Evolutionary conservation across 163 green algal species (phyloP).

Genomic region (Trebouxia gelatinosa): DNA sequence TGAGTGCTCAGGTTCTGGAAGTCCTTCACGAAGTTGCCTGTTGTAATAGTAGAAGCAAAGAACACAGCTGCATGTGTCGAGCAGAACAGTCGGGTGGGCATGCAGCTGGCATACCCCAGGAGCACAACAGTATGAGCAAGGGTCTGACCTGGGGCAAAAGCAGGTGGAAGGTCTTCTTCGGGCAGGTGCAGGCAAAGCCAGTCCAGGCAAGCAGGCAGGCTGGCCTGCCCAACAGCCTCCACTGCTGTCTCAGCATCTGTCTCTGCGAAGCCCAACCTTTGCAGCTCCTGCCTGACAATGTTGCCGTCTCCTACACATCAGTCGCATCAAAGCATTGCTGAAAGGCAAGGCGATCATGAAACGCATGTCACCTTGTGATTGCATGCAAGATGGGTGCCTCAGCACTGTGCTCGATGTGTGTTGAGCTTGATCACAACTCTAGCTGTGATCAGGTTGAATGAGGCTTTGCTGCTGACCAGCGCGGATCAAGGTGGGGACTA

Average conservation of each 20-base stretch:
- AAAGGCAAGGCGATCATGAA: too few species aligned
- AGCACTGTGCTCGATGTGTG: too few species aligned
- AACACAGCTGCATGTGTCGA: neutral
- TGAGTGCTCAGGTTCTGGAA: neutral
- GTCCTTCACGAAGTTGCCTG: neutral
- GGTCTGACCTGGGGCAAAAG: constrained; percentile 49
- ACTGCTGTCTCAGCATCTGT: constrained; percentile 30
- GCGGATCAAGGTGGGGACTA: too few species aligned
- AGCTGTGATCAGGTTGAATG: too few species aligned
- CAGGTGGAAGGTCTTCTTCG: constrained; percentile 57
- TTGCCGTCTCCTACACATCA: constrained; percentile 37
- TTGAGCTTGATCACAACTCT: neutral
- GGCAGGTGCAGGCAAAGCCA: constrained; percentile 71
- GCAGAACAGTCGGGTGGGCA: neutral
- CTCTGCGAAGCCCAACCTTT: constrained; percentile 31
- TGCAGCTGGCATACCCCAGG: neutral
- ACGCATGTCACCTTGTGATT: too few species aligned
- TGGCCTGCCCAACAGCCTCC: neutral
- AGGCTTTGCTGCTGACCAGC: too few species aligned
- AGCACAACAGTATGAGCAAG: neutral
- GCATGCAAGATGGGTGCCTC: too few species aligned
- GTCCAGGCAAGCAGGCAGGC: constrained; percentile 52
- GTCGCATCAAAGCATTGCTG: too few species aligned
- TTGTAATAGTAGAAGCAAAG: neutral
- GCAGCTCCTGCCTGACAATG: constrained; percentile 6